A percentile compares a stretch with the other conserved stretches of the same genome.
These are phyloP conservation scores for Digitaria exilis DNA, from an alignment of 202 grass and related monocot species.

Conservation along the genomic window DNA sequence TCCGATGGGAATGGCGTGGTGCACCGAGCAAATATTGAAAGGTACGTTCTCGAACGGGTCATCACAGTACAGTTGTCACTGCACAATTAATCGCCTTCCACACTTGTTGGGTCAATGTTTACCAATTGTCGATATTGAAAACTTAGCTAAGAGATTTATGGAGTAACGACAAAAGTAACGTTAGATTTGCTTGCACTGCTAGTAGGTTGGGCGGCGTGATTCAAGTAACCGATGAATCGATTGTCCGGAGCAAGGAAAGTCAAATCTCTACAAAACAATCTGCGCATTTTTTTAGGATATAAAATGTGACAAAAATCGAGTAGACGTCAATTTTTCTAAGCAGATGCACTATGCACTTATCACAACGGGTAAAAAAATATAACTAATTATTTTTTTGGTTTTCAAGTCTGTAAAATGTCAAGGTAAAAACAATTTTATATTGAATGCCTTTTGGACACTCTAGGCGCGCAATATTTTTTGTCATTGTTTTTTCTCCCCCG, in stretches of 20 bases:
- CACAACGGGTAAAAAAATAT: neutral
- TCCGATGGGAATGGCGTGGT: fast-evolving
- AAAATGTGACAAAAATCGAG: neutral
- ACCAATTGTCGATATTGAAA: neutral
- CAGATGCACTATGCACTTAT: neutral
- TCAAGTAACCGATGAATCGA: fast-evolving
- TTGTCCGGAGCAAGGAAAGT: neutral
- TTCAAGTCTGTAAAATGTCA: neutral
- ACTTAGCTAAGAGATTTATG: fast-evolving
- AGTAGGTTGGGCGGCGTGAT: fast-evolving
- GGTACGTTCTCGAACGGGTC: fast-evolving
- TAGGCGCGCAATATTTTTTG: neutral
- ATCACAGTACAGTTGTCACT: fast-evolving
- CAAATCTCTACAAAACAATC: neutral
- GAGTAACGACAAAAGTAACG: neutral
- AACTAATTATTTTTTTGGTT: neutral
- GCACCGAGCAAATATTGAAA: fast-evolving
- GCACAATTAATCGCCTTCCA: neutral
- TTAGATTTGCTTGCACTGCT: neutral
- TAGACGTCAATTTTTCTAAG: neutral
- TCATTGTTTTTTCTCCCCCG: neutral
- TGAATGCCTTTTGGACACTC: neutral
- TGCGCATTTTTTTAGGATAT: neutral
- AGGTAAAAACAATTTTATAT: neutral
- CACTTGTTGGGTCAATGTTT: neutral